These are phyloP conservation scores for Capsicum chinense DNA, from an alignment of 257 asterid species.

Conservation along the genomic window DNA sequence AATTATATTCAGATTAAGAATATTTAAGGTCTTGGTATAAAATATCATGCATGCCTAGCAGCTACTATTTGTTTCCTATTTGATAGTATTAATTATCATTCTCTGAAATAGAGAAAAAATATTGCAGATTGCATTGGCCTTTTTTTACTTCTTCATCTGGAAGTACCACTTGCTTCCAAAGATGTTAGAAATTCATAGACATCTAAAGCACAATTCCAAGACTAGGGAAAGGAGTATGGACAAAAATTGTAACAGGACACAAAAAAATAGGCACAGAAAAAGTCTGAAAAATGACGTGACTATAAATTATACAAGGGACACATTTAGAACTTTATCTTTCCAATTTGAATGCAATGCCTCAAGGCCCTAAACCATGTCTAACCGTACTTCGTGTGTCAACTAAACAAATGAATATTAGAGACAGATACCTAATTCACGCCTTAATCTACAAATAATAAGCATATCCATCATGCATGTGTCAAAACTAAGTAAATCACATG, in stretches of 20 bases:
- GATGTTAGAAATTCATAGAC: neutral
- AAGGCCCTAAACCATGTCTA: neutral
- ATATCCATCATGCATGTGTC: neutral
- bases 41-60: neutral
- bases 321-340: neutral
- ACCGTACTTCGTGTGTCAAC: neutral
- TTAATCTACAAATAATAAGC: no score
- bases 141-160: neutral
- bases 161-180: neutral
- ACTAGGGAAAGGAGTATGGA: neutral
- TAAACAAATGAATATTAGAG: slow-evolving; percentile 19
- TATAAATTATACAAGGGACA: neutral
- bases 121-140: neutral
- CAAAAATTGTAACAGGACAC: neutral
- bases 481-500: neutral
- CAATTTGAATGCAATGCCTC: neutral
- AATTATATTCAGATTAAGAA: neutral
- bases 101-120: neutral
- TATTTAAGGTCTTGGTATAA: neutral
- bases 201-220: neutral
- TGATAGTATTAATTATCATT: neutral
- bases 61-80: neutral
- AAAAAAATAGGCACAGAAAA: neutral
- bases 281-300: neutral
- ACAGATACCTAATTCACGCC: neutral